Conservation (phyloP, 306 rosid genomes). For the Arachis hypogaea region DNA sequence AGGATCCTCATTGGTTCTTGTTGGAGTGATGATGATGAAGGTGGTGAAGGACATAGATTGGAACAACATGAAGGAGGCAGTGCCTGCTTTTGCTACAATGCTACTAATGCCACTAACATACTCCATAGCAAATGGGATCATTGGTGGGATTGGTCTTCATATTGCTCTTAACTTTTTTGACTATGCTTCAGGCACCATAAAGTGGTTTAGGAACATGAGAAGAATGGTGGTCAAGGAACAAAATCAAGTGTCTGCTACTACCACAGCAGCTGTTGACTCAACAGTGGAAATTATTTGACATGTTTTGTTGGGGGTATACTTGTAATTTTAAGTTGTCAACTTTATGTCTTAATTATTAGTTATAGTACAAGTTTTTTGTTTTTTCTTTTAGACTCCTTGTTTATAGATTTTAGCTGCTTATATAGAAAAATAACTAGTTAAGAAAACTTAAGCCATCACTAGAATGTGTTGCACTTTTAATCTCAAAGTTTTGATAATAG, state of each 20-base stretch:
- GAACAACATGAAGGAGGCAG: conserved; percentile 65
- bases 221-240: conserved; percentile 62
- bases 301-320: background rate
- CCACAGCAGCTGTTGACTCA: conserved; percentile 47
- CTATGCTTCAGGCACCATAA: conserved; percentile 29
- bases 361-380: background rate
- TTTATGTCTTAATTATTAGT: background rate
- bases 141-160: conserved; percentile 80
- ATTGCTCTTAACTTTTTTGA: conserved; percentile 72
- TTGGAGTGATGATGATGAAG: conserved; percentile 98
- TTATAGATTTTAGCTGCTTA: conserved; percentile 18
- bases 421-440: background rate
- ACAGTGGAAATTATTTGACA: conserved; percentile 53
- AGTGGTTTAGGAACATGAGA: conserved; percentile 72
- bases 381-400: background rate
- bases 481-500: background rate
- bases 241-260: conserved; percentile 80
- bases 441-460: background rate
- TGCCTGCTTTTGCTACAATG: conserved; percentile 82
- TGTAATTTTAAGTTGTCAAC: conserved; percentile 25
- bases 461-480: background rate
- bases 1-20: conserved; percentile 89
- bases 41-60: conserved; percentile 90
- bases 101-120: conserved; percentile 88
- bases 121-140: conserved; percentile 86